phyloP scores from a whole-genome alignment of 257 asterid species.

The Schizonepeta tenuifolia region DNA sequence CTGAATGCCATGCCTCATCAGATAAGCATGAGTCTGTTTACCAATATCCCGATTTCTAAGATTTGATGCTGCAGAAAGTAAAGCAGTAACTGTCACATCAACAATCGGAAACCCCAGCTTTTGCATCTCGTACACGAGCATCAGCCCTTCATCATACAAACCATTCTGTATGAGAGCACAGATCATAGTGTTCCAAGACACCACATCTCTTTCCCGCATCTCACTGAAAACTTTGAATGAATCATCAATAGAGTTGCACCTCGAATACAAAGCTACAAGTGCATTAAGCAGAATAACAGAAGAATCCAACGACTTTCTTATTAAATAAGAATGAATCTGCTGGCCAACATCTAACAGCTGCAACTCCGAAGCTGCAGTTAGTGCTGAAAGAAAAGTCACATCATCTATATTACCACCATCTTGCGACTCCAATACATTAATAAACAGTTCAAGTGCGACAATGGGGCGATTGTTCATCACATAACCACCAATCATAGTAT shows the following conservation, averaged over 20 bases:
- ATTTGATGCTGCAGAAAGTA: slow-evolving; percentile 81
- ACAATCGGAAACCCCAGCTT: slow-evolving; percentile 54
- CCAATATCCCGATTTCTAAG: slow-evolving; percentile 60
- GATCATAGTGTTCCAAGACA: slow-evolving; percentile 84
- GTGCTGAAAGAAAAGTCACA: slow-evolving; percentile 66
- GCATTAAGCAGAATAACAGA: slow-evolving; percentile 56
- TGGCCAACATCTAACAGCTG: slow-evolving; percentile 52
- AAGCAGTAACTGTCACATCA: slow-evolving; percentile 64
- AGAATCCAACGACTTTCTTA: slow-evolving; percentile 52
- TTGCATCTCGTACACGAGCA: slow-evolving; percentile 79
- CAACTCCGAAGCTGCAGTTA: slow-evolving; percentile 70
- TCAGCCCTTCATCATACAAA: slow-evolving; percentile 65
- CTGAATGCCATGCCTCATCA: slow-evolving; percentile 58
- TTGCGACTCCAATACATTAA: slow-evolving; percentile 49
- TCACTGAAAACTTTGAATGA: slow-evolving; percentile 59
- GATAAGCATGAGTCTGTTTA: slow-evolving; percentile 71
- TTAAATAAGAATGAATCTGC: slow-evolving; percentile 65
- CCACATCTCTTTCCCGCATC: slow-evolving; percentile 70
- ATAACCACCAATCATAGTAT: slow-evolving; percentile 69
- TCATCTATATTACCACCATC: slow-evolving; percentile 52
- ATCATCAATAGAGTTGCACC: slow-evolving; percentile 52
- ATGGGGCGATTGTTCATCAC: slow-evolving; percentile 54
- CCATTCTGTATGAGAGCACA: slow-evolving; percentile 71
- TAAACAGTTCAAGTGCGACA: slow-evolving; percentile 59
- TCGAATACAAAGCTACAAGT: slow-evolving; percentile 61